A percentile compares a stretch with the other conserved stretches of the same genome.
These are phyloP conservation scores for Fragaria iinumae DNA, from an alignment of 306 rosid genomes.

Conservation along the genomic window DNA sequence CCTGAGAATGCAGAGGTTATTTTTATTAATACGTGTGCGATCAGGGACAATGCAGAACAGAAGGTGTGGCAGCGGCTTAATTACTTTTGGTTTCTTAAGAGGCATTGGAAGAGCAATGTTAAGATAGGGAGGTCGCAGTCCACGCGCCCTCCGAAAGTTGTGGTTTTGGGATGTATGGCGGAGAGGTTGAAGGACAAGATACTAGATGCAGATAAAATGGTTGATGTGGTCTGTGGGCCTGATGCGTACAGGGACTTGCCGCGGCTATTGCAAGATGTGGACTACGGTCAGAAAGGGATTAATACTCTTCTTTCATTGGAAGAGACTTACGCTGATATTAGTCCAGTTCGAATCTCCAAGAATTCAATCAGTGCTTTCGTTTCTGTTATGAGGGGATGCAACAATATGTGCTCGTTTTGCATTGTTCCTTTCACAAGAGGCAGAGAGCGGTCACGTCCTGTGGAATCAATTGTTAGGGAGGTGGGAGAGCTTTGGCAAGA, in stretches of 20 bases:
- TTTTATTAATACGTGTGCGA: slow-evolving; percentile 96
- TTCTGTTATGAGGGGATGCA: slow-evolving; percentile 97
- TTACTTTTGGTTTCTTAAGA: slow-evolving; percentile 97
- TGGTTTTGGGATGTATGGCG: slow-evolving; percentile 98
- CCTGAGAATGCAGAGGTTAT: slow-evolving; percentile 93
- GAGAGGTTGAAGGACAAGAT: slow-evolving; percentile 96
- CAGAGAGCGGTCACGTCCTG: slow-evolving; percentile 89
- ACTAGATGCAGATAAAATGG: slow-evolving; percentile 93
- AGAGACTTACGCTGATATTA: slow-evolving; percentile 95
- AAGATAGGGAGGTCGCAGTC: slow-evolving; percentile 76
- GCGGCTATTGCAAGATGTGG: slow-evolving; percentile 77
- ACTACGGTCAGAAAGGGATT: slow-evolving; percentile 89
- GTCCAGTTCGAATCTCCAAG: slow-evolving; percentile 81
- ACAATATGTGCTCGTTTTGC: slow-evolving; percentile 97
- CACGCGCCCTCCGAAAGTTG: slow-evolving; percentile 77
- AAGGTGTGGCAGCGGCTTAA: slow-evolving; percentile 99
- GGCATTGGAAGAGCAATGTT: slow-evolving; percentile 87
- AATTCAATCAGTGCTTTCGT: slow-evolving; percentile 84
- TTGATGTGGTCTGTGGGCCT: slow-evolving; percentile 95
- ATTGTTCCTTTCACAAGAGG: slow-evolving; percentile 96
- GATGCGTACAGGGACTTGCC: slow-evolving; percentile 98
- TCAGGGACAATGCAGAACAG: slow-evolving; percentile 96
- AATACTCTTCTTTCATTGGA: slow-evolving; percentile 95
- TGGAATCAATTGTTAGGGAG: slow-evolving; percentile 87
- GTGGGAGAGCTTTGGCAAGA: slow-evolving; percentile 83